These are phyloP conservation scores for Ramaria sp. DNA, from an alignment of 768 basidiomycete species.

Conservation along the genomic window DNA sequence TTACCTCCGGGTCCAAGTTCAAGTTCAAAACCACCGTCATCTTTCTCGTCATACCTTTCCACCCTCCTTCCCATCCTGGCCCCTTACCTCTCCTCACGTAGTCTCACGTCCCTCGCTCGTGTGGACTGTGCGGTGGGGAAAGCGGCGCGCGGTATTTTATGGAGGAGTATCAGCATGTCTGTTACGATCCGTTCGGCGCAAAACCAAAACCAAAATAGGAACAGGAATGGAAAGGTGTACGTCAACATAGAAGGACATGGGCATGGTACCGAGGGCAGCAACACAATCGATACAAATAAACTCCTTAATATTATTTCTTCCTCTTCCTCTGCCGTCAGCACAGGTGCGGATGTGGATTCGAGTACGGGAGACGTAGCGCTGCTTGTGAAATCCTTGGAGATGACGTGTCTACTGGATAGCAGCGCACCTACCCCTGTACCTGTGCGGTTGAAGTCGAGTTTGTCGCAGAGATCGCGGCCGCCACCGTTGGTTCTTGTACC, in stretches of 20 bases:
- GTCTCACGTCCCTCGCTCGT: not conserved
- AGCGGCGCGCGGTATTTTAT: not conserved
- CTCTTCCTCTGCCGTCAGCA: too few relatives aligned
- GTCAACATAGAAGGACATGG: not conserved
- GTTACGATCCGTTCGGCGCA: not conserved
- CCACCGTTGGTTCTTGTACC: not conserved
- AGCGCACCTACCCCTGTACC: too few relatives aligned
- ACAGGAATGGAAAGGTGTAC: too few relatives aligned
- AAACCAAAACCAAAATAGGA: not conserved
- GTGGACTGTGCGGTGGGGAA: not conserved
- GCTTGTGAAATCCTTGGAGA: slow-evolving; percentile 2
- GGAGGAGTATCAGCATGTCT: not conserved
- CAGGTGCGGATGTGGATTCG: too few relatives aligned
- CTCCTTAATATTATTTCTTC: slow-evolving; percentile 2
- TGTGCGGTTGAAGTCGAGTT: not conserved
- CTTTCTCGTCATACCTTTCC: not conserved
- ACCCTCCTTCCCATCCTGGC: not conserved
- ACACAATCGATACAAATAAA: not conserved
- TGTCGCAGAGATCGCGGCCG: not conserved
- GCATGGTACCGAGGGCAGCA: too few relatives aligned
- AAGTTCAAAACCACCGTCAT: too few relatives aligned
- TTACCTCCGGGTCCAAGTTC: too few relatives aligned
- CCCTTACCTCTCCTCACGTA: not conserved
- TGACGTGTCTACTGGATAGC: not conserved
- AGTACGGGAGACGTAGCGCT: not conserved